Percentiles rank a stretch among this genome's conserved stretches.
Evolutionary conservation across 805 yeast genomes (phyloP).

Genomic region (Wickerhamiella qilinensis): DNA sequence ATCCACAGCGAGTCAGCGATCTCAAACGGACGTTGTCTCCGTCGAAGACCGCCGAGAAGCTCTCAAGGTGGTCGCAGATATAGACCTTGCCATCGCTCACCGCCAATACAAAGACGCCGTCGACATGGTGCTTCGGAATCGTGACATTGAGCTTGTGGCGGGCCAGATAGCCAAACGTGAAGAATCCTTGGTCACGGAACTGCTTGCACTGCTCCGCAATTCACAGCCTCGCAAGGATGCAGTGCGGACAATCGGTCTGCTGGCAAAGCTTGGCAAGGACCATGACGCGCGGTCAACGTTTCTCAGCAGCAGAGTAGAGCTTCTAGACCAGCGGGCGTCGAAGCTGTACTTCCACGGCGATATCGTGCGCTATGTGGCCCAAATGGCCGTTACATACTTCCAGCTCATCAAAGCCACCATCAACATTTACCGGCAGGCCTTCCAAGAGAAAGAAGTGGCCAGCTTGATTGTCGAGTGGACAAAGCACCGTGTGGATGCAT

Average conservation of each 20-base stretch:
- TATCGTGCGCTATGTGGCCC: conserved; percentile 36
- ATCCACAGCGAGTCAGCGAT: neutral
- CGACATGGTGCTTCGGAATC: conserved; percentile 11
- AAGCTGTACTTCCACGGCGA: conserved; percentile 42
- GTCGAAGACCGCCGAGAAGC: conserved; percentile 32
- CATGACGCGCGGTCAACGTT: conserved; percentile 34
- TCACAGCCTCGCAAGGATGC: neutral
- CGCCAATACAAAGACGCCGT: conserved; percentile 34
- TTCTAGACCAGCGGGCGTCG: conserved; percentile 32
- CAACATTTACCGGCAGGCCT: conserved; percentile 35
- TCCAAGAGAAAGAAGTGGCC: conserved; percentile 29
- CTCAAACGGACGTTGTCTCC: neutral
- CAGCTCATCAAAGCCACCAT: conserved; percentile 45
- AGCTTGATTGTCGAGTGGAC: conserved; percentile 66
- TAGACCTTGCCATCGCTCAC: conserved; percentile 52
- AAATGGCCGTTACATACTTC: conserved; percentile 46
- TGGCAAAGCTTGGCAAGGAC: conserved; percentile 28
- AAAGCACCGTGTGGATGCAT: conserved; percentile 41
- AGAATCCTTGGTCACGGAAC: conserved; percentile 2
- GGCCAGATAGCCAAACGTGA: conserved; percentile 7
- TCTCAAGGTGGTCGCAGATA: conserved; percentile 50
- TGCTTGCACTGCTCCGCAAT: conserved; percentile 5
- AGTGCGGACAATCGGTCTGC: conserved; percentile 18
- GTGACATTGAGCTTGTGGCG: conserved; percentile 2
- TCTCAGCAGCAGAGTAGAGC: conserved; percentile 31